Conservation (phyloP, 2,329 filamentous ascomycete genomes). For the Chrysosporium keratinophilum region DNA sequence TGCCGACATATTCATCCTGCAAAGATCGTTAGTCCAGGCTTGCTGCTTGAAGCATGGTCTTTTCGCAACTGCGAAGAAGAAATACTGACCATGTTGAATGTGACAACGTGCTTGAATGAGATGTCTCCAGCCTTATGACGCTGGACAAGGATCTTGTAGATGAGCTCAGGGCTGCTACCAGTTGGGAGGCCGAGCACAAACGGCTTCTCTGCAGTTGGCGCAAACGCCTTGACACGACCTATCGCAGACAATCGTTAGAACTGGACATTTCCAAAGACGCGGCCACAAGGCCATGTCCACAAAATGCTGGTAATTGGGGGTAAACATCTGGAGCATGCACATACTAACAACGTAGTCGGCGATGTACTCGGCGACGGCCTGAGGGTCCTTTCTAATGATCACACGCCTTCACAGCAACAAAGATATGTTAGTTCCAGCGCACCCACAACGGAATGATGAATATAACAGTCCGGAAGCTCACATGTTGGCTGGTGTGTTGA, state of each 20-base stretch:
- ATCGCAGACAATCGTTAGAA: not conserved
- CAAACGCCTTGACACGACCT: conserved; percentile 70
- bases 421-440: not conserved
- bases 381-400: conserved; percentile 66
- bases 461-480: not conserved
- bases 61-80: not conserved
- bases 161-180: conserved; percentile 65
- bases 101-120: conserved; percentile 79
- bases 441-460: not conserved
- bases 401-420: conserved; percentile 53
- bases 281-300: conserved; percentile 9
- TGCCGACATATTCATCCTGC: conserved; percentile 75
- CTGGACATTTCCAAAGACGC: not conserved
- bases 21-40: conserved; percentile 1
- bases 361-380: conserved; percentile 61
- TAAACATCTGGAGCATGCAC: conserved; percentile 18
- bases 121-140: conserved; percentile 44
- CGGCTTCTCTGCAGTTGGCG: conserved; percentile 59
- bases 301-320: not conserved
- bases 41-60: not conserved
- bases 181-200: conserved; percentile 79
- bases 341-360: conserved; percentile 68
- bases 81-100: conserved; percentile 70
- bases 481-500: not conserved
- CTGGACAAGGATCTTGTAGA: conserved; percentile 65